Percentiles rank a stretch among this genome's conserved stretches.
Evolutionary conservation across 768 basidiomycete species (phyloP).

Genomic region (Boletus rubroflammeus): DNA sequence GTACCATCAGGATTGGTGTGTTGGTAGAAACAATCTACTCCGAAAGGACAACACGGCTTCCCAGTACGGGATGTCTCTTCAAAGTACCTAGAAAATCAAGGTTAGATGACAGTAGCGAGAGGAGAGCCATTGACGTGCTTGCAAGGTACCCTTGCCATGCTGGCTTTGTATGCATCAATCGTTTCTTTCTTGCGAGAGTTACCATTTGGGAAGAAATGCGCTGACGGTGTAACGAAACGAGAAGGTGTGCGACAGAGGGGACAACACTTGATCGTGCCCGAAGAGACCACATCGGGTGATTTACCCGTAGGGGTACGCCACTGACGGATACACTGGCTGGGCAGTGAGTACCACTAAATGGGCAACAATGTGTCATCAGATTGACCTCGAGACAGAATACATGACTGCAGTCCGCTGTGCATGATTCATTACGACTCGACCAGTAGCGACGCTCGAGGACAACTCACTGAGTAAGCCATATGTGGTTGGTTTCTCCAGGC

Average conservation of each 20-base stretch:
- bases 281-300: slow-evolving; percentile 45
- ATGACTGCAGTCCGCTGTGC: slow-evolving; percentile 67
- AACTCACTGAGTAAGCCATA: slow-evolving; percentile 65
- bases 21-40: slow-evolving; percentile 77
- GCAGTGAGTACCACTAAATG: slow-evolving; percentile 4
- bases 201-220: slow-evolving; percentile 56
- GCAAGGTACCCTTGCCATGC: slow-evolving; percentile 70
- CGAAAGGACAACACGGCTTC: slow-evolving; percentile 70
- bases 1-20: slow-evolving; percentile 69
- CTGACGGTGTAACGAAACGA: slow-evolving; percentile 70
- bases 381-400: slow-evolving; percentile 70
- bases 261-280: slow-evolving; percentile 69
- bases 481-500: slow-evolving; percentile 65
- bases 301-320: slow-evolving; percentile 69
- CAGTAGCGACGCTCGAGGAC: not conserved
- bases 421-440: slow-evolving; percentile 5
- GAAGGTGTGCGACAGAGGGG: slow-evolving; percentile 71
- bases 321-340: slow-evolving; percentile 64
- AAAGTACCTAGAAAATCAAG: slow-evolving; percentile 50
- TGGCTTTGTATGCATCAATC: slow-evolving; percentile 61
- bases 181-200: slow-evolving; percentile 49
- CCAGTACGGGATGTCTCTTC: slow-evolving; percentile 42
- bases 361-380: slow-evolving; percentile 1
- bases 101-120: not conserved
- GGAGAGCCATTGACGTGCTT: slow-evolving; percentile 38